These are phyloP conservation scores for Tagetes patula DNA, from an alignment of 129 eudicot species.

Conservation along the genomic window DNA sequence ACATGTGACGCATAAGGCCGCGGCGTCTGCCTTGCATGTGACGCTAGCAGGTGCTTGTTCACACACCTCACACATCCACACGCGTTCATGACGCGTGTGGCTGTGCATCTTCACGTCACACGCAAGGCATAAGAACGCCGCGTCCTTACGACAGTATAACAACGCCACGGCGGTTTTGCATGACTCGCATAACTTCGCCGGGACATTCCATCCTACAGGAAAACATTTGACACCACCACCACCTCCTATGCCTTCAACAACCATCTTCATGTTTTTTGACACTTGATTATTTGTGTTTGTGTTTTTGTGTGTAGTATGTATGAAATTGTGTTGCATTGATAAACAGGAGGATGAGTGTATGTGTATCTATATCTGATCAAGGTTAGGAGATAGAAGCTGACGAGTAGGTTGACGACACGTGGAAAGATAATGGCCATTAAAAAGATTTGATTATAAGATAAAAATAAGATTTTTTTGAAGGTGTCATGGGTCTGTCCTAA, in stretches of 20 bases:
- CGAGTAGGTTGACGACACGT: slow-evolving; percentile 52
- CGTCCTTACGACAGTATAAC: slow-evolving; percentile 63
- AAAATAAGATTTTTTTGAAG: slow-evolving; percentile 30
- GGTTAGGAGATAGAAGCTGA: slow-evolving; percentile 40
- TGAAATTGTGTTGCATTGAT: neutral
- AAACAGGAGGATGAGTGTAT: slow-evolving; percentile 9
- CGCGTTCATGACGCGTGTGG: slow-evolving; percentile 58
- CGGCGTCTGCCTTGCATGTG: slow-evolving; percentile 89
- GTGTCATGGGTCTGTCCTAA: slow-evolving; percentile 41
- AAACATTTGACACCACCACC: slow-evolving; percentile 36
- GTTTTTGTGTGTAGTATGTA: neutral
- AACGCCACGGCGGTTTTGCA: slow-evolving; percentile 61
- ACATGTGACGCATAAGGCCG: slow-evolving; percentile 72
- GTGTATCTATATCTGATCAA: slow-evolving; percentile 24
- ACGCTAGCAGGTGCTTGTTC: slow-evolving; percentile 79
- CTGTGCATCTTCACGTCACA: slow-evolving; percentile 64
- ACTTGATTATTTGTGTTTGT: neutral
- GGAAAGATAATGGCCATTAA: slow-evolving; percentile 46
- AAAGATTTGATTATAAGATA: slow-evolving; percentile 44
- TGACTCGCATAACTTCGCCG: slow-evolving; percentile 59
- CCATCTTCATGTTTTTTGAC: slow-evolving; percentile 17
- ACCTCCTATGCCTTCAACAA: neutral
- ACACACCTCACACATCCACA: slow-evolving; percentile 89
- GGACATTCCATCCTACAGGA: slow-evolving; percentile 46
- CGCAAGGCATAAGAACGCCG: slow-evolving; percentile 54